Base-by-base conservation (phyloP, 2,329 filamentous ascomycete species). In the Chaetomiaceae sp. region DNA sequence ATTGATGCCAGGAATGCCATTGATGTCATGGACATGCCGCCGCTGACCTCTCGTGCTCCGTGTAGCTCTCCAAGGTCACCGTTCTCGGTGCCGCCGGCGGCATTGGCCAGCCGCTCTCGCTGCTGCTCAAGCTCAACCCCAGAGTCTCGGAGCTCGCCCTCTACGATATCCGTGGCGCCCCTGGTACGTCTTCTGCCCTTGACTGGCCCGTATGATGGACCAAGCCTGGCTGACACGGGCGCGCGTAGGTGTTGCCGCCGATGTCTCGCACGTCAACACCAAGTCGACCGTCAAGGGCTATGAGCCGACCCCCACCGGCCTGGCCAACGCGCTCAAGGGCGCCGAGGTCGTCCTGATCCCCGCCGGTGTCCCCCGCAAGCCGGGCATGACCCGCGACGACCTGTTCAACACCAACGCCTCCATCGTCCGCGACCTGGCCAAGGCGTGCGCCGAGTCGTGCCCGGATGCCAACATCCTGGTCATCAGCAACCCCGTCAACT, bases 401-500 rank as follows among this genome's bases (percentile, higher is more conserved):
- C 87, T 99, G 62, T 99, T 99, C 90, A 97, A 97, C 86, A 99
- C 92, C 82, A 99, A 99, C 76, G 94, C 94, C 75, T 95, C 90
- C 72, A 99, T 99, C 74, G 94, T 99, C 73, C 91, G 92, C 70
- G 94, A 97, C 76, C 85, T 99, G 63, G 91, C 92, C 78, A 95
- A 96, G 84, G 91, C 90, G 67, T 85, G 84, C 69, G 94, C 94
- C 68, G 85, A 95, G 68, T 82, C 89, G 65, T 82, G 86, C 70
- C 94, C 94, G 67, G 81, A 96, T 61, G 94, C 94, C 75, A 95
- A 95, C 78, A 81, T 97, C 73, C 85, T 97, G 71, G 84, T 99
- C 81, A 99, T 99, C 78, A 84, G 91, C 75, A 99, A 99, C 86
- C 94, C 94, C 59, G 91, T 99, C 79, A 99, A 99, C 90, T 96